phyloP scores from a whole-genome alignment of 2,329 filamentous ascomycete genomes.

The Beauveria medogensis region DNA sequence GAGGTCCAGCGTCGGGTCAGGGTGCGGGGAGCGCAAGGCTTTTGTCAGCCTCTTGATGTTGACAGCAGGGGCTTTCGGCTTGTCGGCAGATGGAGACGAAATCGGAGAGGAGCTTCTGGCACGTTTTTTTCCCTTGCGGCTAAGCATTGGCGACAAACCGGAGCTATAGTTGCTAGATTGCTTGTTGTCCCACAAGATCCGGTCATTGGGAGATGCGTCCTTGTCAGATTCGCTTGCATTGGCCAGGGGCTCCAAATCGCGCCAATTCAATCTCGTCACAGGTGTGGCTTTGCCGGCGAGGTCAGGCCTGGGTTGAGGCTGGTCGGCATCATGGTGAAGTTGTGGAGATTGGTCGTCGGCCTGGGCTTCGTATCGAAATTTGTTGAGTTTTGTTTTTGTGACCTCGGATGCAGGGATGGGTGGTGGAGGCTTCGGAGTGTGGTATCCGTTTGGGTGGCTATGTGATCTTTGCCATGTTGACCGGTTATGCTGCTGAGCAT shows the following conservation, averaged over 20 bases:
- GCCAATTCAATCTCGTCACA: slow-evolving; percentile 45
- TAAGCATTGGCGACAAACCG: slow-evolving; percentile 40
- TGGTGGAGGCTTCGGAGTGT: slow-evolving; percentile 28
- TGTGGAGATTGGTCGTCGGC: slow-evolving; percentile 13
- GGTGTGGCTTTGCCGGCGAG: slow-evolving; percentile 31
- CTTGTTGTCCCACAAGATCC: slow-evolving; percentile 52
- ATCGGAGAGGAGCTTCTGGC: slow-evolving; percentile 66
- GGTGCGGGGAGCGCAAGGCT: slow-evolving; percentile 56
- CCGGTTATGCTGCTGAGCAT: slow-evolving; percentile 24
- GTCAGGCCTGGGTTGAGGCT: background rate
- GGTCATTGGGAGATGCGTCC: slow-evolving; percentile 50
- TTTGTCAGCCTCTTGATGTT: slow-evolving; percentile 52
- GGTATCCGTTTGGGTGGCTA: slow-evolving; percentile 37
- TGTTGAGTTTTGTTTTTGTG: slow-evolving; percentile 54
- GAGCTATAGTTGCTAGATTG: slow-evolving; percentile 32
- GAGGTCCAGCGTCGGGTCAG: slow-evolving; percentile 65
- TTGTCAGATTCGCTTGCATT: slow-evolving; percentile 33
- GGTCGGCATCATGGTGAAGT: slow-evolving; percentile 15
- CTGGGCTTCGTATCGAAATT: slow-evolving; percentile 37
- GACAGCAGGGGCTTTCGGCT: slow-evolving; percentile 36
- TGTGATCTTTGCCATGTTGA: slow-evolving; percentile 47
- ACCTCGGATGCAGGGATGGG: slow-evolving; percentile 45
- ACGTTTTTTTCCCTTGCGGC: slow-evolving; percentile 53
- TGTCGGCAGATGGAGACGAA: slow-evolving; percentile 53
- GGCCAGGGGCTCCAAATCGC: slow-evolving; percentile 43